Evolutionary conservation across 2,329 filamentous ascomycete species (phyloP), one percentile per base, ranked within the genome.

Genomic region (Blumeriella jaapii): DNA sequence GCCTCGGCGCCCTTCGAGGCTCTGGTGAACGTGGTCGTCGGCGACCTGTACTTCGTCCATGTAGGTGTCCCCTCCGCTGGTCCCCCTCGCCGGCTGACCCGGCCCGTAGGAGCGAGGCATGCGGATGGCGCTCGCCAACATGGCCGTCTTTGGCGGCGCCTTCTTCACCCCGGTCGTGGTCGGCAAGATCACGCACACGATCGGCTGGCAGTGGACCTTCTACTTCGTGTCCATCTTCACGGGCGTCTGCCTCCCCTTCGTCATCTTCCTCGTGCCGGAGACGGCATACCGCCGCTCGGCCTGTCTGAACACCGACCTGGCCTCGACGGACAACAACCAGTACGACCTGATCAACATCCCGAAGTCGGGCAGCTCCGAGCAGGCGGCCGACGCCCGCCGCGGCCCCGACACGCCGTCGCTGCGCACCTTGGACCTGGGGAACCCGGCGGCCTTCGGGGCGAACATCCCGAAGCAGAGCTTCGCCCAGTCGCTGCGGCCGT

Each of bases 1-100:
- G 86, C 81, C 0, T 68, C 86, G 12, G 86, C 86, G 6, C 87
- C 89, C 0, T 95, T 91, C 47, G 89, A 96, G 60, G 82, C 83
- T 1, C 63, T 95, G 15, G 79, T 95, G 39, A 94, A 93, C 58
- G 84, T 84, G 1, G 79, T 76, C 31, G 82, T 95, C 5, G 89
- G 86, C 25, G 89, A 96, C 57, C 56, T 96, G 33, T 95, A 89
- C 59, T 91, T 78, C 57, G 85, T 95, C 16, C 89, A 89, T 61
- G 75, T 82, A 58, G 59, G 71, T 57, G 7, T 23, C 3, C 17
- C 12, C 11, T 10, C 11, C 4, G 15, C 12, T 16, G 10, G 13
- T 26, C n/a, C n/a, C n/a, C n/a, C 18, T 22, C n/a, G 6, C 18
- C 8, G 14, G 2, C 9, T 19, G 12, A 39, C 42, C 13, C n/a